Conservation (phyloP, 2,329 filamentous ascomycete genomes). For the Alternaria ventricosa region DNA sequence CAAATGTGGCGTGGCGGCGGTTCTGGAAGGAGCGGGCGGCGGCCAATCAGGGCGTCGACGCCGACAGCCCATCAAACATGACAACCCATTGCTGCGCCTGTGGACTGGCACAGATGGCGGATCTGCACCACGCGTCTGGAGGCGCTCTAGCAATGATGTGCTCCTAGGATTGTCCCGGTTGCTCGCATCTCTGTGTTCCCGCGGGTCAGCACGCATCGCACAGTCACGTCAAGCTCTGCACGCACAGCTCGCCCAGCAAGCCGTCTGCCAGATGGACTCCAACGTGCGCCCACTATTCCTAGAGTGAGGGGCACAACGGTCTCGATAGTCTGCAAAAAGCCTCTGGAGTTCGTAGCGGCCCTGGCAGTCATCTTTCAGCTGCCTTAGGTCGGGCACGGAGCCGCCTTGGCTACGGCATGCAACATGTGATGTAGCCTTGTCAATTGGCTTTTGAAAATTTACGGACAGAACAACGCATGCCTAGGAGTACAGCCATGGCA, state of each 20-base stretch:
- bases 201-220: constrained; percentile 23
- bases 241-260: constrained; percentile 18
- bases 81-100: constrained; percentile 6
- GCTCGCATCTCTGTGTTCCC: constrained; percentile 28
- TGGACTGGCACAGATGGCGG: constrained; percentile 17
- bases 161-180: constrained; percentile 37
- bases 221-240: constrained; percentile 25
- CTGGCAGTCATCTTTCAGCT: constrained; percentile 1
- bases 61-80: constrained; percentile 13
- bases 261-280: constrained; percentile 23
- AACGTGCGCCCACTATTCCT: constrained; percentile 20
- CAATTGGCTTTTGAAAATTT: constrained; percentile 2
- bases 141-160: constrained; percentile 29
- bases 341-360: background rate
- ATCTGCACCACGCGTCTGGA: constrained; percentile 28
- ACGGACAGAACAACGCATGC: constrained; percentile 19
- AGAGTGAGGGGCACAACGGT: constrained; percentile 24
- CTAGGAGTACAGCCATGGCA: constrained; percentile 7
- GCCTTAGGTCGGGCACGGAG: constrained; percentile 4
- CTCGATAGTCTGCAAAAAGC: constrained; percentile 11
- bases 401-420: constrained; percentile 21
- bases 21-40: constrained; percentile 21
- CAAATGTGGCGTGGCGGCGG: constrained; percentile 25
- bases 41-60: constrained; percentile 27
- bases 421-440: constrained; percentile 20